A percentile compares a stretch with the other conserved stretches of the same genome.
phyloP scores from a whole-genome alignment of 306 rosid species.

The Pachyrhizus erosus region DNA sequence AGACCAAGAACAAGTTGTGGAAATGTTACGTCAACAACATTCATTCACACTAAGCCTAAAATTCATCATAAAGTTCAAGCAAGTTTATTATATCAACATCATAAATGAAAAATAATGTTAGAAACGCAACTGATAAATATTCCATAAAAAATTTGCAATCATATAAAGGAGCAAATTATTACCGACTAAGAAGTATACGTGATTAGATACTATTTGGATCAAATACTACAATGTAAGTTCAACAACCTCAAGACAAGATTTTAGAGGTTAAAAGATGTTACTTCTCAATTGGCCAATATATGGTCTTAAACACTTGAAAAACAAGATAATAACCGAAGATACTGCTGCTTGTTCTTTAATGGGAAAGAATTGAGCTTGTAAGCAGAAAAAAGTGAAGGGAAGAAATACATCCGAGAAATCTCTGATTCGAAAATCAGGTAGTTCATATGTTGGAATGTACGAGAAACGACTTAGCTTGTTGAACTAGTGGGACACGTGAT shows the following conservation, averaged over 20 bases:
- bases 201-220: neutral
- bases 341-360: neutral
- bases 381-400: neutral
- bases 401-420: constrained; percentile 16
- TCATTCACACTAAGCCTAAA: neutral
- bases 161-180: neutral
- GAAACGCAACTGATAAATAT: constrained; percentile 7
- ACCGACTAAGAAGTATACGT: neutral
- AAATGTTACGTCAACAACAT: constrained; percentile 4
- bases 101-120: neutral
- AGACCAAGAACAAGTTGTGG: constrained; percentile 1
- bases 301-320: too few species aligned
- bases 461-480: neutral
- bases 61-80: constrained; percentile 1
- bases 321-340: neutral
- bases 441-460: constrained; percentile 4
- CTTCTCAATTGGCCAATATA: too few species aligned
- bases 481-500: too few species aligned
- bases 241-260: neutral
- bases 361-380: neutral
- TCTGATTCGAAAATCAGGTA: neutral
- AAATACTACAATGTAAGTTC: neutral
- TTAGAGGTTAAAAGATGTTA: neutral
- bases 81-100: neutral
- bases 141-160: neutral